These are phyloP conservation scores for Termitomyces sp. DNA, from an alignment of 768 basidiomycete genomes.

Conservation along the genomic window DNA sequence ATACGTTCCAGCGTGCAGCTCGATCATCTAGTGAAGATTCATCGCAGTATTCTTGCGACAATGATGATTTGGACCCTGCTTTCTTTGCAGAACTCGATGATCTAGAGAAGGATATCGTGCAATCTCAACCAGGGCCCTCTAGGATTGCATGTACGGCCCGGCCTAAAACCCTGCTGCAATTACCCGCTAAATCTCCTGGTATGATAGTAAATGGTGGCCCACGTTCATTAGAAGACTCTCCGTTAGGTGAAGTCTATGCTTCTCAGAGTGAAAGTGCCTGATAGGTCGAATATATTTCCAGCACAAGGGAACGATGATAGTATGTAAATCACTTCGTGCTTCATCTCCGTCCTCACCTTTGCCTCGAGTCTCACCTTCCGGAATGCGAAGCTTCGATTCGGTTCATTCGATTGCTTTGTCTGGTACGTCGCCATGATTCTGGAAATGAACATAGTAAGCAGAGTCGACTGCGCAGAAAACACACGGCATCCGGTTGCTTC, in stretches of 20 bases:
- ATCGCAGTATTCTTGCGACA: constrained; percentile 21
- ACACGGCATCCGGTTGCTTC: not conserved
- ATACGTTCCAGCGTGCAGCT: not conserved
- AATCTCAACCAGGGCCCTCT: constrained; percentile 2
- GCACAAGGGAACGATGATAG: not conserved
- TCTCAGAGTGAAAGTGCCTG: not conserved
- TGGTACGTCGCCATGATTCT: constrained; percentile 5
- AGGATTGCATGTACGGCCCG: constrained; percentile 3
- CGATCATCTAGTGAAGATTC: constrained; percentile 14
- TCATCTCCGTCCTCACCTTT: constrained; percentile 10
- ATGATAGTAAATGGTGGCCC: not conserved
- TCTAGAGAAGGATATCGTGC: constrained; percentile 31
- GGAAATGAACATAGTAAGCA: not conserved
- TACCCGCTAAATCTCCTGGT: not conserved
- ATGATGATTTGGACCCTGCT: constrained; percentile 27
- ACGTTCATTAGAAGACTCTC: not conserved
- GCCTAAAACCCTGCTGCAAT: not conserved
- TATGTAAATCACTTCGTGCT: constrained; percentile 1
- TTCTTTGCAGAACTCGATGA: constrained; percentile 40
- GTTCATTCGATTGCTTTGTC: not conserved
- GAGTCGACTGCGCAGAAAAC: constrained; percentile 1
- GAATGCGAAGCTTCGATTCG: not conserved
- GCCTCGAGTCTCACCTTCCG: constrained; percentile 8
- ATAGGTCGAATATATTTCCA: not conserved
- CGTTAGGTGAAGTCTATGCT: constrained; percentile 4